A percentile compares a stretch with the other conserved stretches of the same genome.
Conservation (phyloP, 768 basidiomycete genomes). For the Scleroderma bovista region DNA sequence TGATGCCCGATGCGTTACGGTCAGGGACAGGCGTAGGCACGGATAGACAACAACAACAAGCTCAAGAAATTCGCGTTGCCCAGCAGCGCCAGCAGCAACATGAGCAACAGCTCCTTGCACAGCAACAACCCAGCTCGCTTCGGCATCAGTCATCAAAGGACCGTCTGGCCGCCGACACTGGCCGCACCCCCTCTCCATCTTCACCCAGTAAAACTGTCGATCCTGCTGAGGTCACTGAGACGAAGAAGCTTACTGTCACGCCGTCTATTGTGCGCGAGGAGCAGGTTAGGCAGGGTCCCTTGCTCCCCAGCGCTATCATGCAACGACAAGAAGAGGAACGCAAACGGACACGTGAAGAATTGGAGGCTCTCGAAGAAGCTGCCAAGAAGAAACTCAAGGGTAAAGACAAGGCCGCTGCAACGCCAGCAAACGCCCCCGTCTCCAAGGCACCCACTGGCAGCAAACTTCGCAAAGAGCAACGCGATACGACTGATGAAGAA, state of each 20-base stretch:
- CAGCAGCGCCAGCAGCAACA: conserved; percentile 33
- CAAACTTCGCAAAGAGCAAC: conserved; percentile 43
- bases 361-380: conserved; percentile 38
- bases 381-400: conserved; percentile 46
- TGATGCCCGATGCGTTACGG: conserved; percentile 32
- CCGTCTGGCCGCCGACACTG: conserved; percentile 31
- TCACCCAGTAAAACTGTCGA: conserved; percentile 42
- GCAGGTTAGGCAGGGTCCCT: conserved; percentile 25
- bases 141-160: conserved; percentile 47
- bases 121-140: conserved; percentile 20
- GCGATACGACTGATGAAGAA: conserved; percentile 37
- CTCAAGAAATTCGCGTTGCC: conserved; percentile 22
- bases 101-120: conserved; percentile 24
- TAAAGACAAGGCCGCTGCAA: conserved; percentile 40
- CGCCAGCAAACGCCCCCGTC: conserved; percentile 20
- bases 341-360: conserved; percentile 48
- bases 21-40: conserved; percentile 25
- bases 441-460: conserved; percentile 14
- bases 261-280: conserved; percentile 68
- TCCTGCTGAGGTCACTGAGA: conserved; percentile 65
- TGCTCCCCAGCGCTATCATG: conserved; percentile 36
- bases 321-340: conserved; percentile 49
- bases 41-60: conserved; percentile 22
- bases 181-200: conserved; percentile 22
- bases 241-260: conserved; percentile 71